Evolutionary conservation across 2,329 filamentous ascomycete genomes (phyloP), one percentile per base, ranked within the genome.

Genomic region (Penicillium sp.): DNA sequence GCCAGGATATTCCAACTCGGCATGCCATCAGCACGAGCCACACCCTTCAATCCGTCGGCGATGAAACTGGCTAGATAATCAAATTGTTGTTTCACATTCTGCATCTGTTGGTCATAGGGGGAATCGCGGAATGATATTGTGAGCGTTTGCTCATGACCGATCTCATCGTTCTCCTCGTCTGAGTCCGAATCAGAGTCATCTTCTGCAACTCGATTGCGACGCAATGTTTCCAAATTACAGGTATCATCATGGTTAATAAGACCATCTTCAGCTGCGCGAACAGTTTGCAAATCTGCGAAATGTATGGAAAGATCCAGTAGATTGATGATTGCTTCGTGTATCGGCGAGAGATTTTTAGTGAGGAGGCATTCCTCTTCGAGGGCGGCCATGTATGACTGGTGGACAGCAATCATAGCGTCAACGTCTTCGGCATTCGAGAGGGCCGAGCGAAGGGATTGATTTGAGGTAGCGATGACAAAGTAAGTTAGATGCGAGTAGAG

Each of bases 1-100:
- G 89, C 91, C 56, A 96, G 70, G 55, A 89, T 85, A 72, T 94
- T 90, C 89, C 92, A 93, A 68, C 87, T 83, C 67, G 66, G 81
- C 74, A 90, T 86, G 24, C 85, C 85, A 44, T 89, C 87, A 29
- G 87, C 89, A 63, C 92, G 83, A 46, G 90, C 87, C 9, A 94
- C 84, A 9, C 88, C 88, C 50, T 87, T 84, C 59, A 97, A 69
- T 0, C 90, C 91, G 46, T 87, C 85, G 2, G 82, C 82, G 13
- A 94, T 80, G 69, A 96, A 96, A 0, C 82, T 77, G 24, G 92
- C 66, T 44, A 89, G 78, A 39, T 81, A 81, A 51, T 87, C 83
- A 63, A 90, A 90, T 47, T 90, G 83, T 1, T 71, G 73, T 51
- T 81, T 82, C 42, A 91, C 82, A 39, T 80, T 80, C 36, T 67